A percentile compares a stretch with the other conserved stretches of the same genome.
Conservation (phyloP, 441 rosid genomes). For the Sinapis alba region DNA sequence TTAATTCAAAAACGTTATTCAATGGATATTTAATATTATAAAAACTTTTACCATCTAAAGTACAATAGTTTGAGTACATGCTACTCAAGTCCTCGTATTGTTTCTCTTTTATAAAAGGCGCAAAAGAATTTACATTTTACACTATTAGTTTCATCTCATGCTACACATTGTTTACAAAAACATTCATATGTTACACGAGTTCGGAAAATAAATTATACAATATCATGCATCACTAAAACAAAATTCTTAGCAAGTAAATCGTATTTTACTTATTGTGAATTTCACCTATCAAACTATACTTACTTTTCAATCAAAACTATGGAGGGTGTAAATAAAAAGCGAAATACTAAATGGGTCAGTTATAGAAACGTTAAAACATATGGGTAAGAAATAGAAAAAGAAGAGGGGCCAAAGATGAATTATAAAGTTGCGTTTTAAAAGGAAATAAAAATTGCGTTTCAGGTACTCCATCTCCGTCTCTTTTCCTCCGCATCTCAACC, state of each 20-base stretch:
- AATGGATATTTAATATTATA: background rate
- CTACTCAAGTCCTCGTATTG: background rate
- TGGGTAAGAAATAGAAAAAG: slow-evolving; percentile 6
- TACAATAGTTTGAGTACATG: slow-evolving; percentile 1
- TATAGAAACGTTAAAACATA: background rate
- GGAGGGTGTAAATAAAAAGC: background rate
- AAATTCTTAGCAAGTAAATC: background rate
- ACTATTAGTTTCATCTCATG: background rate
- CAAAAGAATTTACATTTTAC: background rate
- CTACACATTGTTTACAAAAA: slow-evolving; percentile 3
- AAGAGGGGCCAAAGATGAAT: background rate
- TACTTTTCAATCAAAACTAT: background rate
- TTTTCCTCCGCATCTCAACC: slow-evolving; percentile 43
- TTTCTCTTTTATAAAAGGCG: background rate
- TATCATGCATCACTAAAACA: background rate
- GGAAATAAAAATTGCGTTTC: slow-evolving; percentile 20
- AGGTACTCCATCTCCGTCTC: slow-evolving; percentile 43
- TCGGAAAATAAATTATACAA: background rate
- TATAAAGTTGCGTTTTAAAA: background rate
- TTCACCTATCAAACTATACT: background rate
- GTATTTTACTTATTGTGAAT: background rate
- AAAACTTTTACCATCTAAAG: background rate
- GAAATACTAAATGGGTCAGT: slow-evolving; percentile 17
- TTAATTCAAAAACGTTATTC: background rate
- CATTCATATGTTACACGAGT: background rate